Evolutionary conservation across 2,329 filamentous ascomycete genomes (phyloP), one percentile per base, ranked within the genome.

Genomic region (Venturiaceae sp.): DNA sequence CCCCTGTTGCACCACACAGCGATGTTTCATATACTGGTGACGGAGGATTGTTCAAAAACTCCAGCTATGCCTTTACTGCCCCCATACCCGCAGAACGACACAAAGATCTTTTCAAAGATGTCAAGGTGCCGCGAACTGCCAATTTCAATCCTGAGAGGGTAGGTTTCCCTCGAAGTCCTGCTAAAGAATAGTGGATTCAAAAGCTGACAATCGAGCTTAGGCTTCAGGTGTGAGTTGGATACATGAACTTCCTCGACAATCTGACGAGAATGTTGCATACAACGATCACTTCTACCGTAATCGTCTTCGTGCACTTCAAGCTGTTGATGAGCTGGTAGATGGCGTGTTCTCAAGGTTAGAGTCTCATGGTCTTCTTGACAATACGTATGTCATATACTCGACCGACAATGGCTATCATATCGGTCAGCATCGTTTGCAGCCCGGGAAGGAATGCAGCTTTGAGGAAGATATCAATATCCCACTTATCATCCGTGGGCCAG

Each of bases 1-100:
- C 86, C 0, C 87, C 86, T 0, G 77, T 85, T 5, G 85, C 82
- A 0, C 86, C 87, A 0, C 87, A 90, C 64, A 78, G 79, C 23
- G 83, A 84, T 60, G 72, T 58, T 11, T 28, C 19, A 11, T 23
- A 30, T 34, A 28, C n/a, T 30, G 46, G 33, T 14, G 21, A 39
- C 21, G 11, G 62, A 61, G 8, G 54, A 67, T 1, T 11, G 13
- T 28, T 36, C 6, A 7, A 19, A 2, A 26, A 30, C 3, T 23
- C 60, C 61, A 50, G 23, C 14, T 0, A 76, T 80, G 66, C 23
- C 11, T 44, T 41, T 11, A 72, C 75, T 5, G 74, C 75, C 0
- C 83, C 84, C 0, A 74, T 86, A 16, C 78, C 85, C 0, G 78
- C 83, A 0, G 73, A 82, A 44, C 75, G 85, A 46, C 85, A 90